phyloP scores from a whole-genome alignment of 2,329 filamentous ascomycete genomes.

The Akanthomyces uredinophilus region DNA sequence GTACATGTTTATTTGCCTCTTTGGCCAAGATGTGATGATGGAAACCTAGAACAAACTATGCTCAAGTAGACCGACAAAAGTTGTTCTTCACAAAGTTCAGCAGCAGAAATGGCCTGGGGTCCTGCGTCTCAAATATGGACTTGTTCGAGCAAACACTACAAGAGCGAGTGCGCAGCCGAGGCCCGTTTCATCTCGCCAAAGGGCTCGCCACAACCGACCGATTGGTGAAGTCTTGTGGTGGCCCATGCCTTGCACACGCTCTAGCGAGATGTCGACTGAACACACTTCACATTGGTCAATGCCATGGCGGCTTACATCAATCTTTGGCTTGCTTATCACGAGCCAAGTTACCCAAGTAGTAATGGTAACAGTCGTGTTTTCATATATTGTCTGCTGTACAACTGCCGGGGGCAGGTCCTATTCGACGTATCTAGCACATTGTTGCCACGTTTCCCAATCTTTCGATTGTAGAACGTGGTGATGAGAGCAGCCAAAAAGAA shows the following conservation, averaged over 20 bases:
- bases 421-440: constrained; percentile 1
- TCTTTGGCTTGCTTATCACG: background rate
- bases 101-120: background rate
- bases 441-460: background rate
- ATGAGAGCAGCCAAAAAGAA: constrained; percentile 5
- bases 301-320: background rate
- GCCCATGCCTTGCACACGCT: background rate
- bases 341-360: background rate
- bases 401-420: background rate
- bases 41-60: no score
- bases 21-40: no score
- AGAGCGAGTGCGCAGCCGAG: background rate
- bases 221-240: background rate
- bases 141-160: background rate
- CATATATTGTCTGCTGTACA: constrained; percentile 5
- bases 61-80: background rate
- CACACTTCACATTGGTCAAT: no score
- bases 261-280: background rate
- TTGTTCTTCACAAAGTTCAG: background rate
- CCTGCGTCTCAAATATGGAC: background rate
- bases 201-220: background rate
- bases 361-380: background rate
- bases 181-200: background rate
- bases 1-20: no score
- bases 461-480: constrained; percentile 7